A percentile compares a stretch with the other conserved stretches of the same genome.
phyloP scores from a whole-genome alignment of 176 grass and related monocot genomes.

The Echinochloa phyllopogon region DNA sequence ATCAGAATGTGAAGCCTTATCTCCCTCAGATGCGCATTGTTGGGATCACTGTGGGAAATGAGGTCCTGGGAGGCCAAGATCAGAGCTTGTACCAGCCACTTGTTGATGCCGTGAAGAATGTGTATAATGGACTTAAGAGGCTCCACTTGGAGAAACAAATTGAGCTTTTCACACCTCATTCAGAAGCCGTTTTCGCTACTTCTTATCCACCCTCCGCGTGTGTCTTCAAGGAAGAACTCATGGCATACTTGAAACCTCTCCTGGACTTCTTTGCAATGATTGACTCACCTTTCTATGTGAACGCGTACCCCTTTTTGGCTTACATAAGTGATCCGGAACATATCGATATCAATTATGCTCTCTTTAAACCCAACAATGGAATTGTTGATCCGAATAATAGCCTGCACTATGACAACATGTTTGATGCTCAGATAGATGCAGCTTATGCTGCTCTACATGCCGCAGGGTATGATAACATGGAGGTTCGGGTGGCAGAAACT shows the following conservation, averaged over 20 bases:
- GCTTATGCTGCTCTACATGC: constrained; percentile 85
- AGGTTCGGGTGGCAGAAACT: constrained; percentile 90
- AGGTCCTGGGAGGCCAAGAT: constrained; percentile 85
- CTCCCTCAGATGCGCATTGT: constrained; percentile 64
- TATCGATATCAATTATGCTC: constrained; percentile 96
- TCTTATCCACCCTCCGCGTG: constrained; percentile 93
- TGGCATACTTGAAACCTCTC: constrained; percentile 82
- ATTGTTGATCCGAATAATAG: constrained; percentile 74
- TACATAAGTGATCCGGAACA: constrained; percentile 80
- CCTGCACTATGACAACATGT: constrained; percentile 98
- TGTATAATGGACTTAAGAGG: constrained; percentile 74
- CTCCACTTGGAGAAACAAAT: constrained; percentile 68
- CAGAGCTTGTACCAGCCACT: constrained; percentile 66
- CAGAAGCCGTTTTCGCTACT: constrained; percentile 79
- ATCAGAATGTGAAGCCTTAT: constrained; percentile 90
- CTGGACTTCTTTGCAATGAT: constrained; percentile 75
- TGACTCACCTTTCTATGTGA: constrained; percentile 81
- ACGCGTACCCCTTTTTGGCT: constrained; percentile 96
- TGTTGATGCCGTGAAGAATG: constrained; percentile 77
- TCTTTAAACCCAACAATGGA: constrained; percentile 82
- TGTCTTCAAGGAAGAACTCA: constrained; percentile 74
- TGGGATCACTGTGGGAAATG: constrained; percentile 90
- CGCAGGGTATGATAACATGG: constrained; percentile 85
- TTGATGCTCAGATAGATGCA: constrained; percentile 99
- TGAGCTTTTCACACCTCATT: constrained; percentile 81